A percentile compares a stretch with the other conserved stretches of the same genome.
Conservation (phyloP, 345 rosid genomes). For the Citrus sinensis region DVS_A1.0 CM039165.1:21669501-21670000, state of each 20-base stretch:
- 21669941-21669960: background rate
- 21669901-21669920: background rate
- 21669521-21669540: background rate
- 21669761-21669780: background rate
- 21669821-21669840: no score
- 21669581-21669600: background rate
- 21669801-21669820: no score
- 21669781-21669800: no score
- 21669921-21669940: background rate
- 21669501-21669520: background rate
- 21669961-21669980: background rate
- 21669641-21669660: background rate
- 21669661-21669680: background rate
- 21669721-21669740: background rate
- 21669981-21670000: background rate
- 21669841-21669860: background rate
- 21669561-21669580: background rate
- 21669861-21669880: background rate
- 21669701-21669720: background rate
- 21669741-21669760: background rate
- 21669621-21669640: background rate
- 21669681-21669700: background rate
- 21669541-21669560: background rate
- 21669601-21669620: background rate
- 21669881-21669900: background rate